Evolutionary conservation across 352 stramenopile species (phyloP), one percentile per base, ranked within the genome.

Genomic region (Phytophthora lateralis): DNA sequence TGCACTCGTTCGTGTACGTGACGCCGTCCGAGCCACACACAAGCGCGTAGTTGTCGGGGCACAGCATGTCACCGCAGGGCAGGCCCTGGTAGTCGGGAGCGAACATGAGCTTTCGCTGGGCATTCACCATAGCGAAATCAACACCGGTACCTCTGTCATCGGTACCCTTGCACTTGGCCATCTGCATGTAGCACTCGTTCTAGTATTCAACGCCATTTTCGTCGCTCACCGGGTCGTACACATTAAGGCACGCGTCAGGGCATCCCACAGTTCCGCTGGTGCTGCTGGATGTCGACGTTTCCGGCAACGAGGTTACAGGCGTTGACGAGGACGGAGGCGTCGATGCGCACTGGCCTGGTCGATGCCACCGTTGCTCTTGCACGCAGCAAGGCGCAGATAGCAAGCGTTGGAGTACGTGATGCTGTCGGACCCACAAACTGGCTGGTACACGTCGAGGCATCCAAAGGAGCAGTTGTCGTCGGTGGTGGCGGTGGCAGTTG

Each of bases 361-460:
- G 27, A 73, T 55, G 14, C 54, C 35, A n/a, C 61, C 58, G 32
- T 66, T 77, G 12, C 64, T 60, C 26, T 69, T 47, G 59, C 77
- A 87, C 3, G 56, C 26, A 2, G 51, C 58, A 6, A 76, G 52
- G 6, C 39, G 46, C 17, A 83, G 41, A 39, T 57, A 47, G 47
- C 75, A 83, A 26, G 37, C 26, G 54, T 75, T 83, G 5, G 61
- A 59, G 68, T 82, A 85, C n/a, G 68, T 85, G 32, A 69, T 49
- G 14, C 68, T 71, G 52, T 83, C 55, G 4, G 74, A 78, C n/a
- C 74, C 74, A 30, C 73, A 85, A 21, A 85, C 73, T 0, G 59
- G 63, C 18, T 69, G 26, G 32, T 70, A 66, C 10, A 66, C 47
- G 24, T 76, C 63, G 38, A 55, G 21, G 21, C 63, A 69, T 20